Conservation (phyloP, 1,139 yeast species). For the Hyphopichia wangnamkhiaoensis region DNA sequence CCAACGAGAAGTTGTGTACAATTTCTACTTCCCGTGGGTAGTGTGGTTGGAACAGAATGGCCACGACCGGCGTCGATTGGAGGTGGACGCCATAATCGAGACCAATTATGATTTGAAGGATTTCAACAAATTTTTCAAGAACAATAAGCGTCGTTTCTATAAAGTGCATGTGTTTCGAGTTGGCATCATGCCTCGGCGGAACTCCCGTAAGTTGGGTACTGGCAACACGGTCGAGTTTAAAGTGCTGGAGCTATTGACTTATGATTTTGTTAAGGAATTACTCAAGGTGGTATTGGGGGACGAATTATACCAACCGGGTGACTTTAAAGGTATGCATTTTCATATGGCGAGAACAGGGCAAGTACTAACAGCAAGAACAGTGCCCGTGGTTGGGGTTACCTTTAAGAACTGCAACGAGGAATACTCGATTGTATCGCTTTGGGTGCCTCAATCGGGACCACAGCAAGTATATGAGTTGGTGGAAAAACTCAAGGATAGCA, state of each 20-base stretch:
- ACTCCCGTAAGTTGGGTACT: constrained; percentile 8
- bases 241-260: constrained; percentile 11
- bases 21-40: constrained; percentile 21
- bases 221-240: constrained; percentile 14
- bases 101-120: constrained; percentile 17
- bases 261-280: constrained; percentile 14
- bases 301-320: constrained; percentile 14
- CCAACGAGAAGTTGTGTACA: not conserved
- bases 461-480: not conserved
- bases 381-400: constrained; percentile 21
- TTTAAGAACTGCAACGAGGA: constrained; percentile 13
- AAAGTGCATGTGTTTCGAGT: constrained; percentile 15
- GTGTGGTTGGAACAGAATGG: constrained; percentile 13
- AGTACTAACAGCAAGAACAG: constrained; percentile 13
- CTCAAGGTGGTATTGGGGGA: constrained; percentile 14
- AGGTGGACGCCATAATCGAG: constrained; percentile 14
- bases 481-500: not conserved
- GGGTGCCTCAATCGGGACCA: too few species aligned
- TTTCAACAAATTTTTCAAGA: constrained; percentile 9
- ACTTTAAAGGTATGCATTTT: constrained; percentile 15
- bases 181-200: constrained; percentile 17
- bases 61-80: constrained; percentile 4
- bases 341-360: constrained; percentile 2
- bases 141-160: constrained; percentile 7
- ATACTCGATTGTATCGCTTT: constrained; percentile 22